Conservation (phyloP, 75 land plant genomes). For the Pinus albicaulis region DNA sequence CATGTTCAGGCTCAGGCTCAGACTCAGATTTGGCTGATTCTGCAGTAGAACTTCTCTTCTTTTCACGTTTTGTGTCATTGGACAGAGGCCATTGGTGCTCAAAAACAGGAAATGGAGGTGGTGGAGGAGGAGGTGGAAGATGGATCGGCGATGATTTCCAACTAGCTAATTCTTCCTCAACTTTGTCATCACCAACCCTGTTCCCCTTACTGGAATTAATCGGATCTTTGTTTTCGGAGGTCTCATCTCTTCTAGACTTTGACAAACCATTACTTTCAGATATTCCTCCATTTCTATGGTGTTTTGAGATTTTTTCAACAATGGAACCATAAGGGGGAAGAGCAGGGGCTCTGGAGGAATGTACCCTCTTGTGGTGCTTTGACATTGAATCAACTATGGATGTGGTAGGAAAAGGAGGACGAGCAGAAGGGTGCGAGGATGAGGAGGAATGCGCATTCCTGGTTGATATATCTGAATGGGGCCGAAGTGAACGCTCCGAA, state of each 20-base stretch:
- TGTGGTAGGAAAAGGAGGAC: background rate
- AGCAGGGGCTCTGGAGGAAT: too few species aligned
- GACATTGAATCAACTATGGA: background rate
- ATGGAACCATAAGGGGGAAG: too few species aligned
- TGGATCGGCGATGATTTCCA: constrained; percentile 1
- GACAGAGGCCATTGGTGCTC: background rate
- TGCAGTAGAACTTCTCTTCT: background rate
- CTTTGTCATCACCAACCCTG: background rate
- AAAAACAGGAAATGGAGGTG: background rate
- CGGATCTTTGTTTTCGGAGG: background rate
- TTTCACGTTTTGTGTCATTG: background rate
- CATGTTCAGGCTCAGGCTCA: background rate
- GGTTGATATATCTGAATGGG: background rate
- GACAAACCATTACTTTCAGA: background rate
- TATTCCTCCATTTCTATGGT: background rate
- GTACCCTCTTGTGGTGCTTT: too few species aligned
- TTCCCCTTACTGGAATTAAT: background rate
- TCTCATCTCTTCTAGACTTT: background rate
- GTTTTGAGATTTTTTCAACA: background rate
- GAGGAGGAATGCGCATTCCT: background rate
- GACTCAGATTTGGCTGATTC: background rate
- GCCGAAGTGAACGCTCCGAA: background rate
- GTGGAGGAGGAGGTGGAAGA: background rate
- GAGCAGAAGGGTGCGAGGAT: background rate
- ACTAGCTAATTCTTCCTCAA: too few species aligned